Evolutionary conservation across 2,329 filamentous ascomycete species (phyloP).

Genomic region (Aspergillus awamori): DNA sequence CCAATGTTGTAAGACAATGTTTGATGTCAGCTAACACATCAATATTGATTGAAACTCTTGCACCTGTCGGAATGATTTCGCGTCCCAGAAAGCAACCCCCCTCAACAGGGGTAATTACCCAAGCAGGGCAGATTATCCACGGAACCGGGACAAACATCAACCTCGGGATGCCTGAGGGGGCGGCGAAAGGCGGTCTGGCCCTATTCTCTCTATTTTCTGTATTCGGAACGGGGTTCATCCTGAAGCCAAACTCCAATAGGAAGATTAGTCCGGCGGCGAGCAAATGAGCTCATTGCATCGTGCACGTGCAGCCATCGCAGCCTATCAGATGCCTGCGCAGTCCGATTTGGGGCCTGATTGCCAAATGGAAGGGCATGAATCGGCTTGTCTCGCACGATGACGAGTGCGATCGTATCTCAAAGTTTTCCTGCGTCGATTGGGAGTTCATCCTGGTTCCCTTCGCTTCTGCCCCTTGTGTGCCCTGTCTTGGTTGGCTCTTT

Average conservation of each 20-base stretch:
- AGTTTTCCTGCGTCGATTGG: background rate
- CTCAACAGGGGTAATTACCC: background rate
- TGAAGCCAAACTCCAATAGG: conserved; percentile 2
- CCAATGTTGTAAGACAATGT: too few relatives aligned
- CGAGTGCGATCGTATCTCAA: background rate
- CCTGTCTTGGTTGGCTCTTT: background rate
- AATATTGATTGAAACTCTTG: too few relatives aligned
- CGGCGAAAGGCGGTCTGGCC: background rate
- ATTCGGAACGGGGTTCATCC: too few relatives aligned
- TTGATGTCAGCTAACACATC: background rate
- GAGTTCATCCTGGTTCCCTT: background rate
- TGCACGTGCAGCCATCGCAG: conserved; percentile 20
- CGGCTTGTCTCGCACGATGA: background rate
- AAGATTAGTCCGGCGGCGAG: conserved; percentile 12
- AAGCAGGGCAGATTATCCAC: background rate
- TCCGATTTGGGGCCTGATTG: background rate
- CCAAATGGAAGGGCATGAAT: conserved; percentile 1
- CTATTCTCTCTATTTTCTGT: too few relatives aligned
- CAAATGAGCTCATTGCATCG: conserved; percentile 25
- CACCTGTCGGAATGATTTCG: too few relatives aligned
- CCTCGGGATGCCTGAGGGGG: too few relatives aligned
- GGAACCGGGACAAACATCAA: background rate
- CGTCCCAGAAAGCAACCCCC: too few relatives aligned
- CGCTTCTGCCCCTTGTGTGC: background rate
- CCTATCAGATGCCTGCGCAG: conserved; percentile 17